A percentile compares a stretch with the other conserved stretches of the same genome.
These are phyloP conservation scores for Suillus clintonianus DNA, from an alignment of 768 basidiomycete genomes.

Conservation along the genomic window DNA sequence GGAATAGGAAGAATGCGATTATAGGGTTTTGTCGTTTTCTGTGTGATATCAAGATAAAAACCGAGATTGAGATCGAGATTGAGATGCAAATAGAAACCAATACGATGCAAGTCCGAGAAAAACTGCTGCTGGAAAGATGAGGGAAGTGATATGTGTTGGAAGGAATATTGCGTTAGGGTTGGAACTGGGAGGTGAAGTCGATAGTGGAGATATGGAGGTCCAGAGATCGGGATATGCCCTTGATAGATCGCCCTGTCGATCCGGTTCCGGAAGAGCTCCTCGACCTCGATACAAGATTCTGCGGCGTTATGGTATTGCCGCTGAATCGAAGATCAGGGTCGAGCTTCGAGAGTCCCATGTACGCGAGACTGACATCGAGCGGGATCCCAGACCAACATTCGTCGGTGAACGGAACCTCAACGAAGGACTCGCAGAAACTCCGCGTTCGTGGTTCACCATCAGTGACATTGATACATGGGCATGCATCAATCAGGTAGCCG, in stretches of 20 bases:
- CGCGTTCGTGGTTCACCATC: neutral
- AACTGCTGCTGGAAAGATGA: neutral
- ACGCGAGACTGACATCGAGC: neutral
- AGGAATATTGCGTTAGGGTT: neutral
- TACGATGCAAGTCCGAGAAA: neutral
- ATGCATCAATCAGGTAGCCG: neutral
- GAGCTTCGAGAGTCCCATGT: neutral
- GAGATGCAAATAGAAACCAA: neutral
- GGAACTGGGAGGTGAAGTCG: neutral
- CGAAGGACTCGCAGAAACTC: neutral
- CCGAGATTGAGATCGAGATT: neutral
- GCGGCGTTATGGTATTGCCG: neutral
- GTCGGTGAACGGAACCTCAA: neutral
- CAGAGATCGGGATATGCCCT: neutral
- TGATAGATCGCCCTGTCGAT: neutral
- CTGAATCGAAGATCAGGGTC: neutral
- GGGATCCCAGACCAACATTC: neutral
- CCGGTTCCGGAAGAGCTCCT: neutral
- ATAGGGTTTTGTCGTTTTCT: constrained; percentile 1
- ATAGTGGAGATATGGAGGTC: neutral
- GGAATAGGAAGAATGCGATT: neutral
- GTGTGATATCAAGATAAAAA: neutral
- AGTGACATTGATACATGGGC: neutral
- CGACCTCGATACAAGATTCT: neutral
- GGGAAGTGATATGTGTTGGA: neutral